Percentiles rank a stretch among this genome's conserved stretches.
These are phyloP conservation scores for Lachnum nothofagi DNA, from an alignment of 2,329 filamentous ascomycete species.

Conservation along the genomic window DNA sequence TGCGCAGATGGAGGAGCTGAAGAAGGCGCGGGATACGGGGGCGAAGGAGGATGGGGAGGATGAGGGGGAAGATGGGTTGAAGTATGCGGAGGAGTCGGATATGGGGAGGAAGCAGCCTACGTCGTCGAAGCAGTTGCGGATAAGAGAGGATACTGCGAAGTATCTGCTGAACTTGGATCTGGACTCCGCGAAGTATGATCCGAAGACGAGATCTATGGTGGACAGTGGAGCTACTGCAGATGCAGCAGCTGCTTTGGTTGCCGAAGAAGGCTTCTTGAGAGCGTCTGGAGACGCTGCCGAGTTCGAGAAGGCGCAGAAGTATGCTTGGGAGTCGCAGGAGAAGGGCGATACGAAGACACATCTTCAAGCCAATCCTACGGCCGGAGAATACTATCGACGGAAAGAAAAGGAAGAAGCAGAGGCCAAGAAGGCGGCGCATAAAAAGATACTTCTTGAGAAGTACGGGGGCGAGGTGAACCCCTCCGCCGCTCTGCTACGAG, in stretches of 20 bases:
- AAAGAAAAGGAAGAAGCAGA: slow-evolving; percentile 72
- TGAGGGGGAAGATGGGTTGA: slow-evolving; percentile 56
- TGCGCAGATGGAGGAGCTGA: slow-evolving; percentile 76
- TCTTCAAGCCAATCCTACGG: slow-evolving; percentile 92
- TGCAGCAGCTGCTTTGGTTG: slow-evolving; percentile 74
- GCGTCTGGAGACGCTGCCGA: slow-evolving; percentile 86
- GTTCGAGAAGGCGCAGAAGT: slow-evolving; percentile 81
- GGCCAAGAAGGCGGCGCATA: slow-evolving; percentile 60
- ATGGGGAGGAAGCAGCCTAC: slow-evolving; percentile 93
- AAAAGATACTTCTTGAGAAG: slow-evolving; percentile 69
- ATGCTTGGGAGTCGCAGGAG: slow-evolving; percentile 95
- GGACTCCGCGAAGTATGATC: slow-evolving; percentile 95
- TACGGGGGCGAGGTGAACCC: slow-evolving; percentile 67
- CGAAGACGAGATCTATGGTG: slow-evolving; percentile 88
- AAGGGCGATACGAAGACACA: slow-evolving; percentile 75
- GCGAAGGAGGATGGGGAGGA: slow-evolving; percentile 47
- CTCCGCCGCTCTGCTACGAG: slow-evolving; percentile 57
- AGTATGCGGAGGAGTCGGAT: slow-evolving; percentile 91
- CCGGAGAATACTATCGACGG: slow-evolving; percentile 77
- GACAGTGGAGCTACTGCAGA: slow-evolving; percentile 77
- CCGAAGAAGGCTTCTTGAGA: slow-evolving; percentile 87
- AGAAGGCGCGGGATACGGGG: slow-evolving; percentile 43
- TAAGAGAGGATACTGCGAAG: slow-evolving; percentile 95
- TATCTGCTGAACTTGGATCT: slow-evolving; percentile 92
- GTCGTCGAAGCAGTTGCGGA: slow-evolving; percentile 80